These are phyloP conservation scores for Drosera spatulata DNA, from an alignment of 179 eudicot species.

Conservation along the genomic window DNA sequence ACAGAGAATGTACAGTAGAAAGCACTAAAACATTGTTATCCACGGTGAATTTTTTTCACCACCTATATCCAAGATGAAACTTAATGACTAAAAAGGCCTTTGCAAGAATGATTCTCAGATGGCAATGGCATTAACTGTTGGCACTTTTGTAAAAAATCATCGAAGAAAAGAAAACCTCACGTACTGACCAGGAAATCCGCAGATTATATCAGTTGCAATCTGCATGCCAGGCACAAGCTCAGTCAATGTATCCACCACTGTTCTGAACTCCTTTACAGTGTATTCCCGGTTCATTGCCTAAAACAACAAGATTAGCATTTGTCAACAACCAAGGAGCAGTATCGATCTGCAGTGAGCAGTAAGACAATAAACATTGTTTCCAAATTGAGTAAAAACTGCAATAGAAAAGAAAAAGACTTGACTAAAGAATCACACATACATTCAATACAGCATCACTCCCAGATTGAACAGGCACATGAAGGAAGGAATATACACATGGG, in stretches of 20 bases:
- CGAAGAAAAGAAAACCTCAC: not conserved
- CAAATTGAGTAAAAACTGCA: not conserved
- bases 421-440: slow-evolving; percentile 32
- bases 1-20: too few relatives aligned
- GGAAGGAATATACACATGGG: slow-evolving; percentile 92
- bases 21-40: too few relatives aligned
- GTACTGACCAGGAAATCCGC: slow-evolving; percentile 93
- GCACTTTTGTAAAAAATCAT: not conserved
- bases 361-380: not conserved
- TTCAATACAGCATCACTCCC: slow-evolving; percentile 77
- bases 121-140: not conserved
- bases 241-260: slow-evolving; percentile 77
- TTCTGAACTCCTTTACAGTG: slow-evolving; percentile 76
- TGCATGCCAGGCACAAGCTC: slow-evolving; percentile 96
- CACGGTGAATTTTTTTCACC: too few relatives aligned
- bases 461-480: slow-evolving; percentile 96
- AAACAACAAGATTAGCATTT: slow-evolving; percentile 2
- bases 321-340: not conserved
- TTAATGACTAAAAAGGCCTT: too few relatives aligned
- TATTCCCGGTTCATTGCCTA: slow-evolving; percentile 98
- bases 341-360: not conserved
- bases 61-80: too few relatives aligned
- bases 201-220: slow-evolving; percentile 96
- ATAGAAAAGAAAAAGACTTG: not conserved
- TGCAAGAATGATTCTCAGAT: too few relatives aligned